A percentile compares a stretch with the other conserved stretches of the same genome.
Conservation (phyloP, 1,284 basidiomycete genomes). For the Trichosporon coremiiforme region DNA sequence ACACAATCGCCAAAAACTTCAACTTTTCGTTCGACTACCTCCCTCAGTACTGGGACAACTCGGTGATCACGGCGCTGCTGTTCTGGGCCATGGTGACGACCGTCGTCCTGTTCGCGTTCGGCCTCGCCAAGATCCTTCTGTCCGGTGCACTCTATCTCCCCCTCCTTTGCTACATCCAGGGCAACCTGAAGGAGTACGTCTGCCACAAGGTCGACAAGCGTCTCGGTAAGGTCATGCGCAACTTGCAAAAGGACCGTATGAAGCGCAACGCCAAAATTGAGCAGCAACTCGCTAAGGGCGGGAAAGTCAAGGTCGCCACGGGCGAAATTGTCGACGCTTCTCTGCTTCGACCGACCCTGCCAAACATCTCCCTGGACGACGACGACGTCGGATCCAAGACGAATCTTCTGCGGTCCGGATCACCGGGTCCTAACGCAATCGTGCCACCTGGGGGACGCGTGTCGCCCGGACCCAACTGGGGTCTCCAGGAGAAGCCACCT, state of each 20-base stretch:
- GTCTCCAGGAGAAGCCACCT: neutral
- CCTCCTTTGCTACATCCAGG: conserved; percentile 89
- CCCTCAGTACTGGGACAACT: conserved; percentile 35
- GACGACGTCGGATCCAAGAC: conserved; percentile 52
- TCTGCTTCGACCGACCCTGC: conserved; percentile 85
- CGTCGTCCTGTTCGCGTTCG: conserved; percentile 80
- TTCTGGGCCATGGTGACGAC: conserved; percentile 89
- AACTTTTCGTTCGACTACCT: conserved; percentile 26
- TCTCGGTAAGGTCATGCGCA: conserved; percentile 89
- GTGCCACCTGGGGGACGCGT: neutral
- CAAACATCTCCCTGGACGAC: conserved; percentile 84
- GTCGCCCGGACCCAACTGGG: neutral
- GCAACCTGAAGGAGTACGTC: conserved; percentile 96
- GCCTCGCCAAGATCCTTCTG: conserved; percentile 74
- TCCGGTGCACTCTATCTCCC: conserved; percentile 90
- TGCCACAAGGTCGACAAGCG: conserved; percentile 99
- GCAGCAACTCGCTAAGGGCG: conserved; percentile 83
- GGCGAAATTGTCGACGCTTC: conserved; percentile 69
- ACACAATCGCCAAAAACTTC: conserved; percentile 78
- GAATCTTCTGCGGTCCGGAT: conserved; percentile 1
- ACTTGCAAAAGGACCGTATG: conserved; percentile 82
- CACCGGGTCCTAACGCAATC: neutral
- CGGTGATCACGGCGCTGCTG: conserved; percentile 67
- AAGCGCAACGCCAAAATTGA: conserved; percentile 79
- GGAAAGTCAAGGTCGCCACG: conserved; percentile 91